phyloP scores from a whole-genome alignment of 2,329 filamentous ascomycete species.

The Metarhizium sp. region DNA sequence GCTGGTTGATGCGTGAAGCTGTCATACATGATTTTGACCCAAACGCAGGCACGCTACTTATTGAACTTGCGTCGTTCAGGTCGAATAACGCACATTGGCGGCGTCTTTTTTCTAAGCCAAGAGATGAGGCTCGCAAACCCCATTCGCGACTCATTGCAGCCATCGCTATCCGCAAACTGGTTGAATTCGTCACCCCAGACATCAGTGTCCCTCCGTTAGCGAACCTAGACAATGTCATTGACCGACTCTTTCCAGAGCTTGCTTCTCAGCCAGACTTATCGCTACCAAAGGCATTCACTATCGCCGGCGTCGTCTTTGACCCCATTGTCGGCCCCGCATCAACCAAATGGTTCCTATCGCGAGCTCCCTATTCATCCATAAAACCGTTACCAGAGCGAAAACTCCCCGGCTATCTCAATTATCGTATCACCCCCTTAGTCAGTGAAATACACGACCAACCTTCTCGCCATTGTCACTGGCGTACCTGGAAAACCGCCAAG shows the following conservation, averaged over 20 bases:
- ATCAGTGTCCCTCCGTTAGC: conserved; percentile 29
- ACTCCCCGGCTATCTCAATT: conserved; percentile 14
- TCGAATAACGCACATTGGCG: not conserved
- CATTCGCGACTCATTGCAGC: conserved; percentile 35
- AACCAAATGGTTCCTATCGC: conserved; percentile 34
- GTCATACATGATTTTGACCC: conserved; percentile 38
- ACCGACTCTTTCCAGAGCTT: conserved; percentile 40
- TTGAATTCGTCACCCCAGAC: conserved; percentile 42
- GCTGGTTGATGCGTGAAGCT: conserved; percentile 39
- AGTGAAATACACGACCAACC: conserved; percentile 3
- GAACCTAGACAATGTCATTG: conserved; percentile 35
- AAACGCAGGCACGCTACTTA: conserved; percentile 36
- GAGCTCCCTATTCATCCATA: conserved; percentile 34
- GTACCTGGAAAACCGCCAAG: conserved; percentile 21
- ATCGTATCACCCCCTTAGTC: conserved; percentile 2
- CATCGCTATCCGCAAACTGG: conserved; percentile 36
- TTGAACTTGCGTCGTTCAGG: conserved; percentile 32
- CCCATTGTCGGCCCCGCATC: conserved; percentile 16
- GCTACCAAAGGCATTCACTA: conserved; percentile 30
- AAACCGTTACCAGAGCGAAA: conserved; percentile 20
- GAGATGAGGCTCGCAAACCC: conserved; percentile 16
- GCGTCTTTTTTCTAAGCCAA: conserved; percentile 14
- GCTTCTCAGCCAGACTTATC: conserved; percentile 6
- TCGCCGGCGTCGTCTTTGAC: conserved; percentile 28
- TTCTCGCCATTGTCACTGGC: conserved; percentile 13